A percentile compares a stretch with the other conserved stretches of the same genome.
phyloP scores from a whole-genome alignment of 2,329 filamentous ascomycete species.

The Monilinia vaccinii-corymbosi region DNA sequence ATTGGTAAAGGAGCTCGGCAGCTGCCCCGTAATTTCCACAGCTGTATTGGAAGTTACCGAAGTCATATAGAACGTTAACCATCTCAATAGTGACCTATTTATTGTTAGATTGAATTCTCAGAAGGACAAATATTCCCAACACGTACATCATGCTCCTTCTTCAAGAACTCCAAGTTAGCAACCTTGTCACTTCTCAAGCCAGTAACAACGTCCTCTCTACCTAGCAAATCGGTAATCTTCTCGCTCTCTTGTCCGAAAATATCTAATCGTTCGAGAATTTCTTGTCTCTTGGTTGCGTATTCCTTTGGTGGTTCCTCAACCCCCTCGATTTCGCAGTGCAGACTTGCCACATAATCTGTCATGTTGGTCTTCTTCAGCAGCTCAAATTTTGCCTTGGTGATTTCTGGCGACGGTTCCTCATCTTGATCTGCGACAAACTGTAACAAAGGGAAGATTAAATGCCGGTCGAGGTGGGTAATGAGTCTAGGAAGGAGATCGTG shows the following conservation, averaged over 20 bases:
- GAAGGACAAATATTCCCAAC: neutral
- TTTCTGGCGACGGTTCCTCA: conserved; percentile 63
- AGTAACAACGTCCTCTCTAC: conserved; percentile 80
- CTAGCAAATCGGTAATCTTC: conserved; percentile 80
- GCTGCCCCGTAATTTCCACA: conserved; percentile 89
- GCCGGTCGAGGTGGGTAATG: conserved; percentile 85
- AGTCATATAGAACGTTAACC: conserved; percentile 93
- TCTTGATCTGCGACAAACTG: conserved; percentile 82
- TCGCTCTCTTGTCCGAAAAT: conserved; percentile 78
- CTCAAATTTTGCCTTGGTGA: conserved; percentile 82
- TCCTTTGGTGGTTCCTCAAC: conserved; percentile 71
- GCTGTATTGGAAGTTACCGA: conserved; percentile 95
- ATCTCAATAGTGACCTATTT: conserved; percentile 76
- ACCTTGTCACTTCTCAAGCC: conserved; percentile 94
- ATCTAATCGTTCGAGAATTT: conserved; percentile 74
- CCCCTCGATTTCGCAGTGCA: conserved; percentile 83
- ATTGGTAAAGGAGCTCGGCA: conserved; percentile 90
- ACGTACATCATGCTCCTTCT: conserved; percentile 85
- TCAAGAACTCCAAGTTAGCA: conserved; percentile 95
- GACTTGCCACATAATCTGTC: conserved; percentile 90
- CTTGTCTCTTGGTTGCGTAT: conserved; percentile 81
- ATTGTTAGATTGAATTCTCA: conserved; percentile 12
- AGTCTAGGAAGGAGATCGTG: conserved; percentile 68
- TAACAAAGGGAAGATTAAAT: conserved; percentile 92
- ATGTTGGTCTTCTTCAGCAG: conserved; percentile 97